These are phyloP conservation scores for Solanum boliviense DNA, from an alignment of 257 asterid species.

Conservation along the genomic window DNA sequence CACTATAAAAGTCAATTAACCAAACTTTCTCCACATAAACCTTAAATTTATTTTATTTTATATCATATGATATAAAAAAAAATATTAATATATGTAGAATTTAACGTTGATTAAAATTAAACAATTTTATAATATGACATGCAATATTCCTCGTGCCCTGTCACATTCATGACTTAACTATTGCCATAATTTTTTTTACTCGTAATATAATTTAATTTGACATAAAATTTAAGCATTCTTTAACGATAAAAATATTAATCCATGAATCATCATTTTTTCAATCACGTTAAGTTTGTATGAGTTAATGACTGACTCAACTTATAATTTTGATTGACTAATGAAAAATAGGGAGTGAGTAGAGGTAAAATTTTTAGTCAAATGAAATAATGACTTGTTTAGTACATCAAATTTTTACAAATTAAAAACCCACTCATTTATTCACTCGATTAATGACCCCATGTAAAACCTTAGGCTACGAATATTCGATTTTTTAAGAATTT, in stretches of 20 bases:
- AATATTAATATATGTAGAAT: neutral
- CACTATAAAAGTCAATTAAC: neutral
- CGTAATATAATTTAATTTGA: neutral
- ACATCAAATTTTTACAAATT: fast-evolving
- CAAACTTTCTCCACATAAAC: neutral
- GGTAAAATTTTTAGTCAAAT: neutral
- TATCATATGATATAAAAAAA: neutral
- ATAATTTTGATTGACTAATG: neutral
- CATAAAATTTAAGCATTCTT: neutral
- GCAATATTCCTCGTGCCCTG: neutral
- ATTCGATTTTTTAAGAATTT: neutral
- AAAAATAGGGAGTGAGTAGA: neutral
- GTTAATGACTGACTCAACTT: neutral
- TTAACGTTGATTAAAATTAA: neutral
- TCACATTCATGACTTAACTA: neutral
- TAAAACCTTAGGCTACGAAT: neutral
- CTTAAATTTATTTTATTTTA: neutral
- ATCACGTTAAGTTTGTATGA: too few species aligned
- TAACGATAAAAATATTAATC: fast-evolving
- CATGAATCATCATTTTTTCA: too few species aligned
- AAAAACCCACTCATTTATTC: neutral
- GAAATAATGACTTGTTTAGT: too few species aligned
- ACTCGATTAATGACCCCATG: neutral
- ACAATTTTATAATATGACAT: neutral
- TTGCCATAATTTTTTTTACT: neutral